Evolutionary conservation across 306 rosid species (phyloP), one percentile per base, ranked within the genome.

Genomic region (Pterocarpus macrocarpus): DNA sequence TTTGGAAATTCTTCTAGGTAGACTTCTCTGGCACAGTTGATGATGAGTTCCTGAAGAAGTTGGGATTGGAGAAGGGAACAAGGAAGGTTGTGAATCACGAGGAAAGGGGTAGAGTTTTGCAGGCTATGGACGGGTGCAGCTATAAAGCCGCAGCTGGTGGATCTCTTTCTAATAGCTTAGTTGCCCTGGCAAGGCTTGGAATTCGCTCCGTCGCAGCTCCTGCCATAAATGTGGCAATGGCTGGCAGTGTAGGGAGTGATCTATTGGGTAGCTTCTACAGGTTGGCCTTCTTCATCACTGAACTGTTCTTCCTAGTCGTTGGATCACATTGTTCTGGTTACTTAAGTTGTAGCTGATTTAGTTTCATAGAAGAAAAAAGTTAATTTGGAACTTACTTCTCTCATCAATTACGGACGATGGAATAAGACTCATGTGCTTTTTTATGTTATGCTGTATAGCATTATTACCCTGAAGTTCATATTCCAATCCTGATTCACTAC

Each of bases 101-200:
- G 86, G 99, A 91, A 85, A 90, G 99, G 75, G 98, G 99, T 22
- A 86, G 92, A 84, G 95, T 93, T 70, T 89, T 95, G 89, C 89
- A 78, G 83, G 99, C 98, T 38, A 95, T 95, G 99, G 99, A 95
- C 77, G 99, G 99, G 16, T 88, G 97, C 79, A 91, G 86, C 92
- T 95, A 95, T 85, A 95, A 93, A 86, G 99, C 99, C 10, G 99
- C 98, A 1, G 99, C 98, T 28, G 99, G 99, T 64, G 99, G 99
- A 39, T 95, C 99, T 45, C 98, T 95, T 66, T 95, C 98, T 7
- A 95, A 95, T 89, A 95, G 83, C 77, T 87, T 95, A 62, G 99
- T 93, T 72, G 98, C 99, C 76, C 84, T 95, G 75, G 98, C 98
- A 11, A 89, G 98, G 90, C 94, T 95, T 80, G 98, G 96, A 66